Evolutionary conservation across 1,284 basidiomycete genomes (phyloP), one percentile per base, ranked within the genome.

Genomic region (Boletus hoseneyae): DNA sequence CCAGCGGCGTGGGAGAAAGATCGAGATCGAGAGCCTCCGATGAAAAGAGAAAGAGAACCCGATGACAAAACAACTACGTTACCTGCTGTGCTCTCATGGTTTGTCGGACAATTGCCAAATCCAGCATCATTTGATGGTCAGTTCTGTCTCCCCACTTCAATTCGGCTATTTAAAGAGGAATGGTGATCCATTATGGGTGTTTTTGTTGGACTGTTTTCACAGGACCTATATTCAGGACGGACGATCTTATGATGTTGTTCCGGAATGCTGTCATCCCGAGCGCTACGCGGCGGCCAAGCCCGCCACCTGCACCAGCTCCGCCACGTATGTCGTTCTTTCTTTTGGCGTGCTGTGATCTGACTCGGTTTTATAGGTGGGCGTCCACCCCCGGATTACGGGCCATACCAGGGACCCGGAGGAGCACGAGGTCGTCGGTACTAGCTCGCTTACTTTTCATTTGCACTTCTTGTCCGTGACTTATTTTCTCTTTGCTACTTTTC

Each of bases 211-310:
- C 60, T 48, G 45, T 53, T 40, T 55, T 58, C 55, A 38, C 56
- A 93, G 91, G 91, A 3, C 91, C 92, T 15, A 78, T 92, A 33
- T 93, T 94, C 73, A 78, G 88, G 47, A 86, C 87, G 3, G 91
- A 94, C 43, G 91, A 94, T 67, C 73, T 94, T 30, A 84, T 95
- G 78, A 84, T 85, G 54, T 64, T 92, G 19, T 83, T 92, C 65
- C 76, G 82, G 40, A 86, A 80, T 62, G 86, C 87, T 42, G 80
- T 85, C 18, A 87, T 92, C 47, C 87, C 89, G 5, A 84, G 80
- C 49, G 75, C 65, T 16, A 73, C 63, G 37, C 51, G 59, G 51
- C 56, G 76, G 53, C 75, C 77, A 16, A 79, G 82, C 23, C 75
- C 78, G 13, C 73, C 77, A 21, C 70, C 79, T 6, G 75, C 77